Base-by-base conservation (phyloP, 345 rosid genomes). In the Luvunga scandens region DNA sequence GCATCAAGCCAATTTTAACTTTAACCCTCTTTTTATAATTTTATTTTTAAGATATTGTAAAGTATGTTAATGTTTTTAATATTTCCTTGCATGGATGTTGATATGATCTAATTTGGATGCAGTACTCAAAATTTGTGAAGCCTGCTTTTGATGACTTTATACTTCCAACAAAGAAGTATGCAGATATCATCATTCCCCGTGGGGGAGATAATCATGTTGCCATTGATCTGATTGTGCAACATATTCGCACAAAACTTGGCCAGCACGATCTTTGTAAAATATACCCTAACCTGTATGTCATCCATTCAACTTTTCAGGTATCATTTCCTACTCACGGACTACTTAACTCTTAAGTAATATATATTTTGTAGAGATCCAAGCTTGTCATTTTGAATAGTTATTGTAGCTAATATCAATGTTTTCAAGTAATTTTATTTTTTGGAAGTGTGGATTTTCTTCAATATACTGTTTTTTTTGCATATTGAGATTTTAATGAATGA, bases 171-270 rank as follows among this genome's bases (percentile, higher is more conserved):
- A 96, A 96, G 88, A 96, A 96, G 78, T 91, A 91, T 83, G 99
- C 99, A 2, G 99, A 96, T 85, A 96, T 96, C 77, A 92, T 96
- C 73, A 96, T 96, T 85, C 99, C 99, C 70, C 99, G 99, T 69
- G 99, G 99, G 66, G 99, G 98, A 79, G 98, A 96, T 82, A 96
- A 96, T 86, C 98, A 96, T 75, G 99, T 96, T 28, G 99, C 99
- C 33, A 78, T 96, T 81, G 99, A 96, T 90, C 84, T 96, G 85
- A 96, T 96, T 84, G 99, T 96, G 72, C 99, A 96, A 77, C 99
- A 96, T 87, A 96, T 96, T 61, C 85, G 97, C 68, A 96, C 97
- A 63, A 96, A 96, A 86, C 97, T 96, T 84, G 98, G 97, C 63
- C 99, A 96, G 84, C 98, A 94, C 83, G 97, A 96, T 85, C 91